A percentile compares a stretch with the other conserved stretches of the same genome.
These are phyloP conservation scores for Globisporangium emineosum DNA, from an alignment of 352 stramenopile genomes.

Conservation along the genomic window DNA sequence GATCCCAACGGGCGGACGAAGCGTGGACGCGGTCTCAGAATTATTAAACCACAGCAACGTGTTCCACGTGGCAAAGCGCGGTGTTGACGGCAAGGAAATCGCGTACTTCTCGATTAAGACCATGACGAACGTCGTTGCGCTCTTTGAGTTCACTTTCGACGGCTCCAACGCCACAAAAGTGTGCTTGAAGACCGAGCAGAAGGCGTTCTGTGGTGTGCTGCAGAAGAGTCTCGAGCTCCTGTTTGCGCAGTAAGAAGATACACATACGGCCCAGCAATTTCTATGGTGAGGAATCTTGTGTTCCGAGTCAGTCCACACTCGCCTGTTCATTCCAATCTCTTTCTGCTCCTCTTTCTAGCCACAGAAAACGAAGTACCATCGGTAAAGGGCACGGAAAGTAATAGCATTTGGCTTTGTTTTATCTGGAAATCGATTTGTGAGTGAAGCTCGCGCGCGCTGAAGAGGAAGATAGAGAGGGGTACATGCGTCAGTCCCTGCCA, in stretches of 20 bases:
- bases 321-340: not conserved
- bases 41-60: constrained; percentile 88
- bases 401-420: not conserved
- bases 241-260: constrained; percentile 35
- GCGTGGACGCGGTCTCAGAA: constrained; percentile 86
- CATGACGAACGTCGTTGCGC: constrained; percentile 89
- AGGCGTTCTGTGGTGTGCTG: constrained; percentile 85
- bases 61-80: constrained; percentile 93
- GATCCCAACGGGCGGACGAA: constrained; percentile 58
- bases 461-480: not conserved
- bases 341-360: not conserved
- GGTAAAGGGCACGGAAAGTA: not conserved
- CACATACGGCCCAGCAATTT: no score
- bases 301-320: not conserved
- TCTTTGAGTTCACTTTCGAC: constrained; percentile 96
- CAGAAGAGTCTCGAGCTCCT: constrained; percentile 88
- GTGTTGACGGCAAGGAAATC: constrained; percentile 93
- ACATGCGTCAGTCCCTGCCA: not conserved
- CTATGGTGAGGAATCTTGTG: no score
- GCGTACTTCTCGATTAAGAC: constrained; percentile 96
- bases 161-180: constrained; percentile 90
- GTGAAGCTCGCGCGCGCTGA: not conserved
- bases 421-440: not conserved
- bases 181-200: constrained; percentile 94
- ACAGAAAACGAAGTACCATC: not conserved